Base-by-base conservation (phyloP, 768 basidiomycete species). In the Pleurotus giganteus region DNA sequence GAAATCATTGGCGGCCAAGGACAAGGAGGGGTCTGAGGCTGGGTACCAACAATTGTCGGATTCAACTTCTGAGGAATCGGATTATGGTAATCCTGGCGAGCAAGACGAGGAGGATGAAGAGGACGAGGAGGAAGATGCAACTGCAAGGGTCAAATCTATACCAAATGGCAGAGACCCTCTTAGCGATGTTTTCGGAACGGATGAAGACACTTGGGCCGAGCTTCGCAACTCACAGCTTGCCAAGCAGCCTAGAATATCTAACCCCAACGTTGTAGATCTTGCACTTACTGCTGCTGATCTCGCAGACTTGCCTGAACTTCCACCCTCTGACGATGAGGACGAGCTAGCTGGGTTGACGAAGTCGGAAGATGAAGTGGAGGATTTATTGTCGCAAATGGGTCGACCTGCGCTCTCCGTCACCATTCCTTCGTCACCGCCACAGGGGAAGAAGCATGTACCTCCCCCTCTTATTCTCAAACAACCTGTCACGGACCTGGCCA, bases 121-220 rank as follows among this genome's bases (percentile, higher is more conserved):
- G 4, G 67, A 69, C 15, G 75, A 74, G 41, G 70, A 69, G 13
- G 73, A 72, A 8, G 77, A 78, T 41, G 60, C 67, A 23, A 75
- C 75, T 8, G 72, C 74, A 45, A 67, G 69, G 47, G 72, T 78
- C 37, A 62, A 66, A 60, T 66, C 71, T 46, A 51, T 67, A 50
- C 60, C 61, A 47, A 65, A 60, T 58, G 67, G 65, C 54, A 66
- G 63, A 54, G 83, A 88, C 63, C 83, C 83, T 19, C 71, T 86
- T 24, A 73, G 67, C 7, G 84, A 86, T 58, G 75, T 86, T 5
- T 87, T 86, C 69, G 84, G 85, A 43, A 76, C 77, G n/a, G 86
- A 86, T 64, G 80, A 73, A 57, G 80, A 85, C 58, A 77, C 80
- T 1, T 86, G 85, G 85, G 71, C 74, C 55, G 80, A 81, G 47